Conservation (phyloP, 805 yeast species). For the Yarrowia deformans region DNA sequence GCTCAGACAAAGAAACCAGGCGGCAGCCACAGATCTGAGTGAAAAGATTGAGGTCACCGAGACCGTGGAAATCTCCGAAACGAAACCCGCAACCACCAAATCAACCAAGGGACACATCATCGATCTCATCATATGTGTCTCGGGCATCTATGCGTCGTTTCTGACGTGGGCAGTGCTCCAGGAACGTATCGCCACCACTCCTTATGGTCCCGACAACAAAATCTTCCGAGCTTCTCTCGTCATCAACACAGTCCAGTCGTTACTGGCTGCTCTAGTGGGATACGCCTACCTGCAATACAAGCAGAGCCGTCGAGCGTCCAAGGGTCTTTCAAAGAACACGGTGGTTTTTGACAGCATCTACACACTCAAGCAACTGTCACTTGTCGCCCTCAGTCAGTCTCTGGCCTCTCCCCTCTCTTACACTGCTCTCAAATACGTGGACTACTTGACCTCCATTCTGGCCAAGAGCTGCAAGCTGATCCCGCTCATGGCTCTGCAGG, state of each 20-base stretch:
- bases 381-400: constrained; percentile 64
- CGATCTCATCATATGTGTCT: constrained; percentile 49
- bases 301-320: constrained; percentile 42
- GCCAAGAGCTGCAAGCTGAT: constrained; percentile 93
- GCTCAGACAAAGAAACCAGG: constrained; percentile 6
- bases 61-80: neutral
- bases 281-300: constrained; percentile 57
- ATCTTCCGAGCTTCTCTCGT: constrained; percentile 78
- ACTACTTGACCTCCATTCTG: constrained; percentile 79
- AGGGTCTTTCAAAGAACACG: constrained; percentile 41
- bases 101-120: constrained; percentile 27
- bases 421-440: constrained; percentile 79
- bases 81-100: neutral
- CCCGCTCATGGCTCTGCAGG: constrained; percentile 91
- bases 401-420: constrained; percentile 85
- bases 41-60: neutral
- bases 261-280: constrained; percentile 76
- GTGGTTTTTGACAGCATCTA: constrained; percentile 10
- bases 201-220: constrained; percentile 65
- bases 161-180: constrained; percentile 92
- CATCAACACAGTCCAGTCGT: constrained; percentile 76
- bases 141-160: constrained; percentile 86
- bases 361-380: constrained; percentile 13
- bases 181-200: constrained; percentile 80
- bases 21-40: neutral